Evolutionary conservation across 148 eudicot genomes (phyloP), one percentile per base, ranked within the genome.

Genomic region (Rhododendron henanense): DNA sequence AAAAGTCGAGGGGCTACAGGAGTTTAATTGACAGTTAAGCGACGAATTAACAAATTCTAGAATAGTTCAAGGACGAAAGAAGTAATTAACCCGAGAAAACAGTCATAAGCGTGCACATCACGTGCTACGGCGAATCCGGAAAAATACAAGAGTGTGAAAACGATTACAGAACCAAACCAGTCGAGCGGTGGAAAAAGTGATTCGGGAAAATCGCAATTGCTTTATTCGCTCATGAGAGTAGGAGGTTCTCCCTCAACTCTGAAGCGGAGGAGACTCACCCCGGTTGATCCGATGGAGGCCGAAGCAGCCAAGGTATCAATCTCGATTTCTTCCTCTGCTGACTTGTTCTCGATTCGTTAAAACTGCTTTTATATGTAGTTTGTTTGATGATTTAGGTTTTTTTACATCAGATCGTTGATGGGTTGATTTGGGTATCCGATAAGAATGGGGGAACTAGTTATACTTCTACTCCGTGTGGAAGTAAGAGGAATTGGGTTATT

Each of bases 211-310:
- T 61, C 25, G 55, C 55, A 55, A 55, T 81, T 55, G 48, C 67
- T 81, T 81, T 81, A 31, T 50, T 15, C 41, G 65, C 78, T 65
- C 79, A 91, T 91, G 92, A 85, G 84, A 88, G 39, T 81, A 67
- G 91, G 85, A 67, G 91, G 85, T 83, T 89, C 85, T 81, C 80
- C 87, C 28, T 83, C 87, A 44, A 37, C 86, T 79, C 50, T 50
- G 83, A 91, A 91, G 83, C 89, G 91, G 45, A 79, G 86, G 51
- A 88, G 90, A 50, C 82, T 86, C 71, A 50, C 73, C 35, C 69
- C 90, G 71, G 33, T 86, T 53, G 88, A 88, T 85, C 85, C 87
- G 37, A 92, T 92, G 93, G 92, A 92, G 16, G 16, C 74, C 5
- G 85, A 89, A 83, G 77, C 87, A 28, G 86, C 88, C 19, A 87